Conservation (phyloP, 2,329 filamentous ascomycete genomes). For the Lasiodiplodia hormozganensis region DNA sequence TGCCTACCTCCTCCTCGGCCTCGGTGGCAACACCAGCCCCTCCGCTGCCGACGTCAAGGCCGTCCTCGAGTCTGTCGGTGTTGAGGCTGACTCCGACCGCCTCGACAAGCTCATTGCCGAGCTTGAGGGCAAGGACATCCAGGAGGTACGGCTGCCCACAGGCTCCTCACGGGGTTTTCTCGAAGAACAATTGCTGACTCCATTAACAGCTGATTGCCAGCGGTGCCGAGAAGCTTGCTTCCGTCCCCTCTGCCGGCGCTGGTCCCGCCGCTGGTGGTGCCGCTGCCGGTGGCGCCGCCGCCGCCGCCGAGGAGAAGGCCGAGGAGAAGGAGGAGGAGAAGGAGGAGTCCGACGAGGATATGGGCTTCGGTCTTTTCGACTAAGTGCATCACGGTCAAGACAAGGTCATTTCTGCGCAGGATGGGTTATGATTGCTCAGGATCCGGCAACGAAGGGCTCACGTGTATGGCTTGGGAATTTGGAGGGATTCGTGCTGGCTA, state of each 20-base stretch:
- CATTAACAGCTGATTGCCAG: constrained; percentile 79
- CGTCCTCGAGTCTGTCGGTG: constrained; percentile 91
- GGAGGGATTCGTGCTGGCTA: constrained; percentile 46
- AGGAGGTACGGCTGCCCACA: constrained; percentile 71
- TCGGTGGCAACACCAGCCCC: constrained; percentile 90
- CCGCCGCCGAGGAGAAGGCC: constrained; percentile 56
- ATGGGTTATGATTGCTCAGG: constrained; percentile 5
- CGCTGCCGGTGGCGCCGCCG: constrained; percentile 71
- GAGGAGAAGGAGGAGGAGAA: constrained; percentile 77
- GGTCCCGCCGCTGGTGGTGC: constrained; percentile 69
- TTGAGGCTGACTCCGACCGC: constrained; percentile 90
- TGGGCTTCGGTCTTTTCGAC: constrained; percentile 79
- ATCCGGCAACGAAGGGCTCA: constrained; percentile 10
- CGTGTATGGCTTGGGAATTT: constrained; percentile 35
- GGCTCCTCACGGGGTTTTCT: constrained; percentile 34
- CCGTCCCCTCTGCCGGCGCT: constrained; percentile 92
- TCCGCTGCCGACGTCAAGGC: constrained; percentile 84
- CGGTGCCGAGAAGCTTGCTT: constrained; percentile 93
- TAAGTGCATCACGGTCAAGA: constrained; percentile 48
- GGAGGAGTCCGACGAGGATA: constrained; percentile 76
- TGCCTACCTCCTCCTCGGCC: constrained; percentile 95
- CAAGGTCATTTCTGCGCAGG: constrained; percentile 41
- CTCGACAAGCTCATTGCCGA: constrained; percentile 86
- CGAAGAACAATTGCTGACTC: constrained; percentile 38
- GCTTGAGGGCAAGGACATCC: constrained; percentile 89